These are phyloP conservation scores for Diphasiastrum complanatum DNA, from an alignment of 83 land plant species.

Conservation along the genomic window DNA sequence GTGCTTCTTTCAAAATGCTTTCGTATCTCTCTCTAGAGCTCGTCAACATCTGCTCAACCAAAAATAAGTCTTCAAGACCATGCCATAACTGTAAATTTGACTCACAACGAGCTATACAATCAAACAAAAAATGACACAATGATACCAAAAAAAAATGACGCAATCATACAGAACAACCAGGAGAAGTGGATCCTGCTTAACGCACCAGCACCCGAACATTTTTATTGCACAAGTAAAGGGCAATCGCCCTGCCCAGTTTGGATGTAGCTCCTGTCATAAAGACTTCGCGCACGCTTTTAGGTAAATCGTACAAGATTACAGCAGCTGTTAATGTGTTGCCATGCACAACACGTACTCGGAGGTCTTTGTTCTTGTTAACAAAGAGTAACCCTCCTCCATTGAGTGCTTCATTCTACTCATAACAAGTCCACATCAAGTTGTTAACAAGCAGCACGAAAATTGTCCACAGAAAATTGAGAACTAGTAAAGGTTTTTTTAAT, in stretches of 20 bases:
- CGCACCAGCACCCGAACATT: conserved; percentile 41
- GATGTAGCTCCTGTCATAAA: conserved; percentile 42
- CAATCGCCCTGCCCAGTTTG: conserved; percentile 40
- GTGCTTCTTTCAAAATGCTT: conserved; percentile 21
- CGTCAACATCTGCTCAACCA: conserved; percentile 38
- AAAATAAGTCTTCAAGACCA: not conserved
- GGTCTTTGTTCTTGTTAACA: conserved; percentile 27
- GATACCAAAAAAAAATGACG: too few species aligned
- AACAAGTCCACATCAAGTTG: not conserved
- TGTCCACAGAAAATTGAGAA: not conserved
- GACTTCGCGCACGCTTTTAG: conserved; percentile 23
- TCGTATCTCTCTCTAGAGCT: conserved; percentile 31
- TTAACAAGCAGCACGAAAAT: not conserved
- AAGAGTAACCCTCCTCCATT: conserved; percentile 41
- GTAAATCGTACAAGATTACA: conserved; percentile 29
- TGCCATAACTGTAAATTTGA: not conserved
- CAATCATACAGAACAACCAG: too few species aligned
- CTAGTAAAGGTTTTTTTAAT: not conserved
- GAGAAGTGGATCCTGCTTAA: too few species aligned
- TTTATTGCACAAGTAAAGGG: conserved; percentile 34
- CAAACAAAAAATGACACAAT: too few species aligned
- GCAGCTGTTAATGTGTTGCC: conserved; percentile 43
- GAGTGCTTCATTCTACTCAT: conserved; percentile 37
- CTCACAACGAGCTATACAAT: not conserved
- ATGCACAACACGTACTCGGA: conserved; percentile 34